Conservation (phyloP, 1,284 basidiomycete genomes). For the Ceratobasidium sp. region DNA sequence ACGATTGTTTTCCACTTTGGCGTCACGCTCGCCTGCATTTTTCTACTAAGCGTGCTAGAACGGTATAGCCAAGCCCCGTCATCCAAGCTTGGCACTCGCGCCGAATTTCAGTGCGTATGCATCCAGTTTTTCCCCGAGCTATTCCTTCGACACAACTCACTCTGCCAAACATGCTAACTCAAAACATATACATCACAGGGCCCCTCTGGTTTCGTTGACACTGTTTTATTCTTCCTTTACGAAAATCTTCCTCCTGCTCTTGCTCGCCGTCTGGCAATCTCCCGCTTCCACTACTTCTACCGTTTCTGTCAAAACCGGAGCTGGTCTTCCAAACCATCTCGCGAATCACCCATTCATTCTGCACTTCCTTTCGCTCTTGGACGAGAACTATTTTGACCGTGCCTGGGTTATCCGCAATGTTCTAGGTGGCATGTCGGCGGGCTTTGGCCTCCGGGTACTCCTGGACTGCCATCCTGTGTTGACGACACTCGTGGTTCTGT, state of each 20-base stretch:
- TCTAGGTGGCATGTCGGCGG: conserved; percentile 82
- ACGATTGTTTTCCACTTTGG: conserved; percentile 73
- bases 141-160: background rate
- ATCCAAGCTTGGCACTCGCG: conserved; percentile 9
- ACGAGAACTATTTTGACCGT: conserved; percentile 73
- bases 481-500: conserved; percentile 76
- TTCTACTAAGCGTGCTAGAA: conserved; percentile 58
- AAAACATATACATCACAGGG: conserved; percentile 54
- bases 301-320: conserved; percentile 51
- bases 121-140: background rate
- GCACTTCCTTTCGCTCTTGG: conserved; percentile 51
- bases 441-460: conserved; percentile 74
- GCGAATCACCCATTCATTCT: conserved; percentile 22
- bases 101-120: conserved; percentile 17
- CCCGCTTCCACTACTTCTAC: conserved; percentile 49
- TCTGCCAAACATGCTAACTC: conserved; percentile 8
- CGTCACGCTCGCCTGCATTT: conserved; percentile 63
- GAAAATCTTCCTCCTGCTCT: conserved; percentile 82
- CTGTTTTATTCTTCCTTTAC: conserved; percentile 86
- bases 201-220: conserved; percentile 76
- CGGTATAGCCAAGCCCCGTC: conserved; percentile 47
- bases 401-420: conserved; percentile 86
- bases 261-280: conserved; percentile 83
- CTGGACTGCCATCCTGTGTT: conserved; percentile 75
- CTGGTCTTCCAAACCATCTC: conserved; percentile 51